phyloP scores from a whole-genome alignment of 208 protist genomes.

The Trypanosoma conorhini region DNA sequence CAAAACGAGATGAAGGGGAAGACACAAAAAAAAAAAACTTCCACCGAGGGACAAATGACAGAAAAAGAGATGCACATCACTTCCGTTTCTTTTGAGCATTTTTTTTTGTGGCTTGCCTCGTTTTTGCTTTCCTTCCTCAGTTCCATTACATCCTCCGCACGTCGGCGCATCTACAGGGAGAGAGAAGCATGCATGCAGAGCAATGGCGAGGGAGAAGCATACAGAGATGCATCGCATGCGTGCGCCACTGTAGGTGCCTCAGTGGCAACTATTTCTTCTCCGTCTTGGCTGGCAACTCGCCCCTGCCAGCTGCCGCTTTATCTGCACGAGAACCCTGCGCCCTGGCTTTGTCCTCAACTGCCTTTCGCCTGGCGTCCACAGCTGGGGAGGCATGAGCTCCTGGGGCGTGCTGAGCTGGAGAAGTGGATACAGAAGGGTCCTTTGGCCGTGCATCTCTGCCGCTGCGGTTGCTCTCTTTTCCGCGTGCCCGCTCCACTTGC shows the following conservation, averaged over 20 bases:
- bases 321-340: background rate
- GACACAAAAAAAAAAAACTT: background rate
- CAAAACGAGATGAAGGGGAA: background rate
- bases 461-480: background rate
- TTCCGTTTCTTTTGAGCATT: conserved; percentile 3
- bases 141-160: conserved; percentile 5
- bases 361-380: background rate
- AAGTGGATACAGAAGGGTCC: background rate
- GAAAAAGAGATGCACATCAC: background rate
- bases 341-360: background rate
- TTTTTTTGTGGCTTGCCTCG: background rate
- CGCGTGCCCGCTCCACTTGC: background rate
- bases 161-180: conserved; percentile 1
- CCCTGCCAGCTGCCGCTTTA: background rate
- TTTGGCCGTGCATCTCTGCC: background rate
- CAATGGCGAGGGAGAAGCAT: conserved; percentile 2
- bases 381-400: background rate
- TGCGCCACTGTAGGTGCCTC: background rate
- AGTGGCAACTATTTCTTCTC: background rate
- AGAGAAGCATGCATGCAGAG: conserved; percentile 23
- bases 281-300: background rate
- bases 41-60: background rate
- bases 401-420: background rate
- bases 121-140: conserved; percentile 24
- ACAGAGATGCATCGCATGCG: background rate